phyloP scores from a whole-genome alignment of 169 alveolate genomes.

The Cryptosporidium canis region DNA sequence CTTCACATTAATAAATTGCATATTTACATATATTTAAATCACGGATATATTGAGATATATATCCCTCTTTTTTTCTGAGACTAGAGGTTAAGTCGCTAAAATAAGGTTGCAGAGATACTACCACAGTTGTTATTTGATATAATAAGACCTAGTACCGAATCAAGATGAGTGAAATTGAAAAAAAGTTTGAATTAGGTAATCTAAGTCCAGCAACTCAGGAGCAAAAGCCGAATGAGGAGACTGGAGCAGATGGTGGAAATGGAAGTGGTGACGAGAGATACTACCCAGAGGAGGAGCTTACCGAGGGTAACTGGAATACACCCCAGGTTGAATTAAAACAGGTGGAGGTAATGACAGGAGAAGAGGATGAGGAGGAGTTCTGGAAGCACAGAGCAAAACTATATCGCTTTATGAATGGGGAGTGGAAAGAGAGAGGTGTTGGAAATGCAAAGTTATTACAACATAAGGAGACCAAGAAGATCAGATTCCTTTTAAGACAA shows the following conservation, averaged over 20 bases:
- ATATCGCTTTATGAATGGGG: conserved; percentile 92
- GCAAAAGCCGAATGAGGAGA: neutral
- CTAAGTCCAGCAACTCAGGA: conserved; percentile 10
- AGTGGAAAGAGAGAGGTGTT: conserved; percentile 97
- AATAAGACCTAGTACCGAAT: neutral
- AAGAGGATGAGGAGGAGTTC: conserved; percentile 94
- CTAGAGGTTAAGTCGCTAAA: neutral
- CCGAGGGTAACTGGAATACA: conserved; percentile 88
- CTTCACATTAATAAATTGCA: neutral
- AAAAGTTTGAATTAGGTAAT: conserved; percentile 11
- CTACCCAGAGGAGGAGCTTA: conserved; percentile 85
- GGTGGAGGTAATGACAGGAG: conserved; percentile 94
- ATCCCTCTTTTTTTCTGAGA: neutral
- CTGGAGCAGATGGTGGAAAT: conserved; percentile 63
- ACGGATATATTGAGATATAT: no score
- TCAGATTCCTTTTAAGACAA: conserved; percentile 93
- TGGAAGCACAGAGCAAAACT: conserved; percentile 93
- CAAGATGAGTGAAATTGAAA: conserved; percentile 20
- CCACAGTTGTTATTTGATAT: neutral
- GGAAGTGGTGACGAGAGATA: conserved; percentile 76
- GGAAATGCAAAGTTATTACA: conserved; percentile 95
- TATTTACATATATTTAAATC: neutral
- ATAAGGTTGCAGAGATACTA: no score
- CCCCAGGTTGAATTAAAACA: conserved; percentile 91
- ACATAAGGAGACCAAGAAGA: conserved; percentile 90